A percentile compares a stretch with the other conserved stretches of the same genome.
Evolutionary conservation across 768 basidiomycete genomes (phyloP).

Genomic region (Phanerochaete sordida): DNA sequence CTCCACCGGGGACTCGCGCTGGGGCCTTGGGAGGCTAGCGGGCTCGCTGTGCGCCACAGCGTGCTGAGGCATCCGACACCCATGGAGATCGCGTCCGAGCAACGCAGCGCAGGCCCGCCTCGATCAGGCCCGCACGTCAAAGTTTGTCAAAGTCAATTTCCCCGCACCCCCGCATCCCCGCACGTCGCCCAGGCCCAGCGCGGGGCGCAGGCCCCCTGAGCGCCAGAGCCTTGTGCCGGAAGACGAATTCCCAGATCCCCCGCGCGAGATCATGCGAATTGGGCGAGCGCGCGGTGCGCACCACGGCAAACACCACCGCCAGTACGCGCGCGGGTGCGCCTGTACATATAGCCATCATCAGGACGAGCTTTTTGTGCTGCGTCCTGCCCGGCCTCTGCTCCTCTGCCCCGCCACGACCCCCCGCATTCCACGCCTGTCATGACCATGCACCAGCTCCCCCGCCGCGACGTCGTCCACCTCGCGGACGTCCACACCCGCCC

Average conservation of each 20-base stretch:
- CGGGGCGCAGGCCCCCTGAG: background rate
- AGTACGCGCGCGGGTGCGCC: background rate
- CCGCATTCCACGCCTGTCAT: background rate
- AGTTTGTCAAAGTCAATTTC: background rate
- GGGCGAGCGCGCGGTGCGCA: background rate
- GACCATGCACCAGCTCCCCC: constrained; percentile 4
- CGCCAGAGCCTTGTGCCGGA: background rate
- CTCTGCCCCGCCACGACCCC: background rate
- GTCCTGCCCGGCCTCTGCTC: background rate
- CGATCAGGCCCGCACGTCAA: background rate
- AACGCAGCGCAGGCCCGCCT: background rate
- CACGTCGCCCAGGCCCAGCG: background rate
- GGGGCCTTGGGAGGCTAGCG: background rate
- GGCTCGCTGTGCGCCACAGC: background rate
- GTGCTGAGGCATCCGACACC: background rate
- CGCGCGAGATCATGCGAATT: background rate
- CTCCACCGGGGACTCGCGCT: too few relatives aligned
- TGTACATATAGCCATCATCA: background rate
- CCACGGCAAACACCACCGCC: background rate
- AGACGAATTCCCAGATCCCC: background rate
- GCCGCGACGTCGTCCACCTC: constrained; percentile 18
- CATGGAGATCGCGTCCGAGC: background rate
- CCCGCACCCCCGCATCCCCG: background rate
- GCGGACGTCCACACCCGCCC: constrained; percentile 23
- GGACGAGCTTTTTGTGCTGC: background rate